These are phyloP conservation scores for Aspergillus ochraceus DNA, from an alignment of 2,329 filamentous ascomycete genomes.

Conservation along the genomic window DNA sequence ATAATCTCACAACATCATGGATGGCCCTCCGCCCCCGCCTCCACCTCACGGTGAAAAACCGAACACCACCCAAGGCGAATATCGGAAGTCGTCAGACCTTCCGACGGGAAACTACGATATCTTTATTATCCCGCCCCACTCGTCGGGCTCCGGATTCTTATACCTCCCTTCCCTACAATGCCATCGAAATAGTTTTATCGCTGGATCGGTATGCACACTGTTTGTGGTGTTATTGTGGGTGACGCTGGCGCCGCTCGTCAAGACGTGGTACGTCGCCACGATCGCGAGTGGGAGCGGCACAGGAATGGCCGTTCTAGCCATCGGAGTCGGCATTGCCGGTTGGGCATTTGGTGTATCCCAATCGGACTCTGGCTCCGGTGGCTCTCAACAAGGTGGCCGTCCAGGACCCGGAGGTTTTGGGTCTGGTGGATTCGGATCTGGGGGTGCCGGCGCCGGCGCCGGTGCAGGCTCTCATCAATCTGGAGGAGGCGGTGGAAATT, in stretches of 20 bases:
- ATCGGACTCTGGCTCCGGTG: slow-evolving; percentile 34
- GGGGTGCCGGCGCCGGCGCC: slow-evolving; percentile 15
- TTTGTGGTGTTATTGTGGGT: slow-evolving; percentile 71
- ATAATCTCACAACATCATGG: slow-evolving; percentile 28
- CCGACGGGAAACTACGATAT: slow-evolving; percentile 94
- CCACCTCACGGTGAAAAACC: slow-evolving; percentile 82
- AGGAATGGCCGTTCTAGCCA: slow-evolving; percentile 69
- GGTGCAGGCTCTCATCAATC: slow-evolving; percentile 1
- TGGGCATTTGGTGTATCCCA: slow-evolving; percentile 74
- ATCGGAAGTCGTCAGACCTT: slow-evolving; percentile 57
- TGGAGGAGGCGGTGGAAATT: slow-evolving; percentile 23
- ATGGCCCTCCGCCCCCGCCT: slow-evolving; percentile 62
- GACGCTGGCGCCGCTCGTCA: slow-evolving; percentile 70
- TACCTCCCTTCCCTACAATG: slow-evolving; percentile 89
- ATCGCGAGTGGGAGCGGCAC: slow-evolving; percentile 71
- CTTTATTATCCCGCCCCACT: slow-evolving; percentile 92
- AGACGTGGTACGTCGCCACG: slow-evolving; percentile 70
- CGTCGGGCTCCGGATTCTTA: slow-evolving; percentile 82
- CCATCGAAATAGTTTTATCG: slow-evolving; percentile 86
- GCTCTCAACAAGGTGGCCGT: slow-evolving; percentile 19
- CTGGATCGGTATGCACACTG: slow-evolving; percentile 77
- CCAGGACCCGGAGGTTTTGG: slow-evolving; percentile 24
- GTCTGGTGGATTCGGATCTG: slow-evolving; percentile 18
- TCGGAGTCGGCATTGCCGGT: slow-evolving; percentile 72
- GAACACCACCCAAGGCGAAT: slow-evolving; percentile 59